Percentiles rank a stretch among this genome's conserved stretches.
phyloP scores from a whole-genome alignment of 306 rosid genomes.

The Crotalaria pallida region DNA sequence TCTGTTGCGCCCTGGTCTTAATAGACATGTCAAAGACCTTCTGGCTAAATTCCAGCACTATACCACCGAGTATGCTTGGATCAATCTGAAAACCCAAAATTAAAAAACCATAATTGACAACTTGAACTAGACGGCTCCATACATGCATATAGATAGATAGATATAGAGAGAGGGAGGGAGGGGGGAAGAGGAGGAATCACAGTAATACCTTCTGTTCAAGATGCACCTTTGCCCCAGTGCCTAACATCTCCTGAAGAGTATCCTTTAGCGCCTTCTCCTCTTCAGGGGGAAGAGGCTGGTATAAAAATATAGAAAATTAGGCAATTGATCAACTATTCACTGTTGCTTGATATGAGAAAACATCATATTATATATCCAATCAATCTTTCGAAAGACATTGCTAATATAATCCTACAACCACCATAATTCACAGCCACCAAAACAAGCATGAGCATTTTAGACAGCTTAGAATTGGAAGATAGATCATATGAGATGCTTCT shows the following conservation, averaged over 20 bases:
- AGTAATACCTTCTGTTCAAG: conserved; percentile 80
- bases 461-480: neutral
- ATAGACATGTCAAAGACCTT: conserved; percentile 93
- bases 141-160: too few relatives aligned
- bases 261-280: conserved; percentile 90
- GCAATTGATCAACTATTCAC: neutral
- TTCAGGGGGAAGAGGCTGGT: conserved; percentile 75
- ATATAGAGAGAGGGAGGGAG: too few relatives aligned
- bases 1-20: conserved; percentile 74
- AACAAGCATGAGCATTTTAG: too few relatives aligned
- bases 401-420: too few relatives aligned
- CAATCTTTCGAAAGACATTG: conserved; percentile 1
- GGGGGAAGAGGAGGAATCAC: neutral
- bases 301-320: conserved; percentile 14
- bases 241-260: conserved; percentile 69
- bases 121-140: too few relatives aligned
- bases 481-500: too few relatives aligned
- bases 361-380: neutral
- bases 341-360: neutral
- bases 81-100: conserved; percentile 53
- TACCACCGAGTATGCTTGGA: conserved; percentile 79
- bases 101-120: neutral
- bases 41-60: conserved; percentile 67
- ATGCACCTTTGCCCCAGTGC: conserved; percentile 61
- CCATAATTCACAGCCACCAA: too few relatives aligned